Percentiles rank a stretch among this genome's conserved stretches.
These are phyloP conservation scores for Hsuehochloa calcarea DNA, from an alignment of 176 grass and related monocot species.

Conservation along the genomic window DNA sequence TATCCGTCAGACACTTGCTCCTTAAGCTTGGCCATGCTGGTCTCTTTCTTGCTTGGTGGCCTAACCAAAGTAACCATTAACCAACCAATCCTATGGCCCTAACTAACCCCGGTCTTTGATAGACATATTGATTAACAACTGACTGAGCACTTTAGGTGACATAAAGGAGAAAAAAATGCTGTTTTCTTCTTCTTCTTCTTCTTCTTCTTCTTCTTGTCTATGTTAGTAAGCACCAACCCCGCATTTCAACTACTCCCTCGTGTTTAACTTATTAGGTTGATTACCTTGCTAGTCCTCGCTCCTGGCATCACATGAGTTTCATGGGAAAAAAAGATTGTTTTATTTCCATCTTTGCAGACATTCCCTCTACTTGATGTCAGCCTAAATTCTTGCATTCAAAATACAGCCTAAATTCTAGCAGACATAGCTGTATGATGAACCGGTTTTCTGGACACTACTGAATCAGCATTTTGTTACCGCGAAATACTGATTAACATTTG, in stretches of 20 bases:
- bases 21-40: not conserved
- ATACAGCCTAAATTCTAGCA: not conserved
- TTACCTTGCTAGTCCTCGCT: not conserved
- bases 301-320: not conserved
- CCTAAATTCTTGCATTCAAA: not conserved
- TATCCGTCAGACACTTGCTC: not conserved
- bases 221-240: no score
- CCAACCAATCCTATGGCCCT: constrained; percentile 25
- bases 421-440: not conserved
- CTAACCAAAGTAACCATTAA: constrained; percentile 27
- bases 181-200: no score
- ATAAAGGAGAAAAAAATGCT: not conserved
- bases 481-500: not conserved
- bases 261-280: no score
- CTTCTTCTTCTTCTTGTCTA: not conserved
- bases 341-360: not conserved
- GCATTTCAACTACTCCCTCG: no score
- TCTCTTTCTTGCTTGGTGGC: constrained; percentile 19
- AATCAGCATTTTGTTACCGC: not conserved
- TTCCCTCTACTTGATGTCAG: not conserved
- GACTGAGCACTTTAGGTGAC: not conserved
- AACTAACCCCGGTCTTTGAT: constrained; percentile 33
- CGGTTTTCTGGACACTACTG: not conserved
- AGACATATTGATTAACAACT: not conserved
- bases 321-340: not conserved